Conservation (phyloP, 805 yeast species). For the Grigorovia transvaalensis region DNA sequence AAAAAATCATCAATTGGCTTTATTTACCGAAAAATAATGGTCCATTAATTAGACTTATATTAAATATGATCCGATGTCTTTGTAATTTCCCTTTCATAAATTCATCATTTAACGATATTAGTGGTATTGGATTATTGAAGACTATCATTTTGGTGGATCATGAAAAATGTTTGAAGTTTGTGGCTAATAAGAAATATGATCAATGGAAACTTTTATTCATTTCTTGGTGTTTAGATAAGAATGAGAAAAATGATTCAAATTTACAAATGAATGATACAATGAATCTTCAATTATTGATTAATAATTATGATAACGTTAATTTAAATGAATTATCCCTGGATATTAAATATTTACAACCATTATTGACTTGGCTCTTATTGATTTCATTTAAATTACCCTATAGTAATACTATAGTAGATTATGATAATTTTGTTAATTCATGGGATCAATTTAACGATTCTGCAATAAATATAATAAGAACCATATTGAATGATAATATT, state of each 20-base stretch:
- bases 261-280: neutral
- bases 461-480: conserved; percentile 38
- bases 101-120: conserved; percentile 26
- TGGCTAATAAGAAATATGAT: conserved; percentile 32
- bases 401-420: neutral
- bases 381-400: conserved; percentile 31
- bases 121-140: conserved; percentile 34
- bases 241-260: neutral
- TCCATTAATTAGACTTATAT: conserved; percentile 29
- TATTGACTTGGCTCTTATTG: conserved; percentile 42
- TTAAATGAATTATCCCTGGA: conserved; percentile 29
- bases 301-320: conserved; percentile 37
- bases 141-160: conserved; percentile 35
- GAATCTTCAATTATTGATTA: conserved; percentile 18
- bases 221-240: conserved; percentile 29
- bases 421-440: conserved; percentile 9
- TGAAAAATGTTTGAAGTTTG: conserved; percentile 31
- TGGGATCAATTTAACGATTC: conserved; percentile 36
- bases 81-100: conserved; percentile 42
- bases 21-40: conserved; percentile 28
- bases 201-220: conserved; percentile 38
- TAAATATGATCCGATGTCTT: conserved; percentile 33
- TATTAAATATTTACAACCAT: conserved; percentile 32
- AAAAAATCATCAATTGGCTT: conserved; percentile 26
- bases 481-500: conserved; percentile 36